These are phyloP conservation scores for Ilyonectria destructans DNA, from an alignment of 2,329 filamentous ascomycete species.

Conservation along the genomic window DNA sequence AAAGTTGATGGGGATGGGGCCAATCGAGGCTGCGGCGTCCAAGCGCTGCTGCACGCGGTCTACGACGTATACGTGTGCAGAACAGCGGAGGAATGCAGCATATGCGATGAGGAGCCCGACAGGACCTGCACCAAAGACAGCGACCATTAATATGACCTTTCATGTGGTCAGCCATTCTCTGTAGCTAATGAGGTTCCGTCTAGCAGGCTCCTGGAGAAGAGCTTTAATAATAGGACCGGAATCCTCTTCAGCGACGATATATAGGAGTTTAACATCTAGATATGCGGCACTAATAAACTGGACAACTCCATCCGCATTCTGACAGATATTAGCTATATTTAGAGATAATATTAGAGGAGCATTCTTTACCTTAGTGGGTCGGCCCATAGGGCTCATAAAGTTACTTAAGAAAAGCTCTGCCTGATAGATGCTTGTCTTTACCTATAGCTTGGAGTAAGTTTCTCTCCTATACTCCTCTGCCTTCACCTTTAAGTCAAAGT, in stretches of 20 bases:
- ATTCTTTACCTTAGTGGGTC: slow-evolving; percentile 31
- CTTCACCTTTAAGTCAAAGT: slow-evolving; percentile 61
- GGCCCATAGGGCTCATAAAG: neutral
- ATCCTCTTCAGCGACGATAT: slow-evolving; percentile 48
- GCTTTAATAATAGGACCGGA: slow-evolving; percentile 43
- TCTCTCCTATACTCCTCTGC: slow-evolving; percentile 48
- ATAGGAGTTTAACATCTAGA: slow-evolving; percentile 40
- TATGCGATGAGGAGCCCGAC: no score
- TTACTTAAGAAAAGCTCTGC: slow-evolving; percentile 42
- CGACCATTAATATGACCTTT: no score
- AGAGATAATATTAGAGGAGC: accelerated
- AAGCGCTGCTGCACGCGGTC: no score
- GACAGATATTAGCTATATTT: neutral
- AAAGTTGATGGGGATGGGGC: no score
- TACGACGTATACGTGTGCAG: no score
- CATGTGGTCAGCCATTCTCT: slow-evolving; percentile 46
- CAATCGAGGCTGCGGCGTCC: no score
- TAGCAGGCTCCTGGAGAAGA: slow-evolving; percentile 39
- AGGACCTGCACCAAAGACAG: no score
- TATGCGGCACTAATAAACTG: slow-evolving; percentile 38
- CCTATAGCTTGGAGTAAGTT: slow-evolving; percentile 38
- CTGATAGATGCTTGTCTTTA: slow-evolving; percentile 43
- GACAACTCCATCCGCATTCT: slow-evolving; percentile 40
- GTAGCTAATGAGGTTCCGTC: slow-evolving; percentile 45
- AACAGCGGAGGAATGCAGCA: no score